phyloP scores from a whole-genome alignment of 768 basidiomycete genomes.

The Tulasnella sp. region DNA sequence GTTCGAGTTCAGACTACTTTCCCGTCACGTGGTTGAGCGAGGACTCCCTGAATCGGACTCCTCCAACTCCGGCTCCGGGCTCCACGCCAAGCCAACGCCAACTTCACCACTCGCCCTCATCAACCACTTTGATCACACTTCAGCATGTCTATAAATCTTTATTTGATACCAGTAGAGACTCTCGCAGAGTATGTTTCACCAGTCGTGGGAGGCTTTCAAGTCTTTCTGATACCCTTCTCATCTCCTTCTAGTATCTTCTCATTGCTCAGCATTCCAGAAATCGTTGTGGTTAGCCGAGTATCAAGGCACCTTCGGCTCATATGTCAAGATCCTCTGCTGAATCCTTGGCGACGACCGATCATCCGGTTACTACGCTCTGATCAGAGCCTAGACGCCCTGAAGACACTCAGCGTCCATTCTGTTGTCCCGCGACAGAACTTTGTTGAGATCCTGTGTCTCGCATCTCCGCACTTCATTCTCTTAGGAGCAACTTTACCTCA shows the following conservation, averaged over 20 bases:
- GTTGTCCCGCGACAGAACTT: constrained; percentile 69
- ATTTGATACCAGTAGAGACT: constrained; percentile 7
- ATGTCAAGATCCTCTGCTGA: constrained; percentile 44
- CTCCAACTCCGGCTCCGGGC: neutral
- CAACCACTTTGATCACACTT: neutral
- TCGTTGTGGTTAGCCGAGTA: constrained; percentile 48
- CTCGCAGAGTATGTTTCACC: neutral
- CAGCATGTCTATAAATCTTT: neutral
- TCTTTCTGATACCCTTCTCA: constrained; percentile 56
- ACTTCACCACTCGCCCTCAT: neutral
- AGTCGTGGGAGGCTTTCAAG: constrained; percentile 38
- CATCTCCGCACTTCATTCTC: constrained; percentile 49
- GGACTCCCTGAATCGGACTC: too few relatives aligned
- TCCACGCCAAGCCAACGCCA: neutral
- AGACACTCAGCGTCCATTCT: constrained; percentile 49
- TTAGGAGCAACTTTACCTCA: constrained; percentile 62
- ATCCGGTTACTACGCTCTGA: constrained; percentile 37
- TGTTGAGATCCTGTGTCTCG: constrained; percentile 63
- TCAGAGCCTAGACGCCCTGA: constrained; percentile 31
- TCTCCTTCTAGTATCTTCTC: constrained; percentile 36
- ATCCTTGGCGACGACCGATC: constrained; percentile 69
- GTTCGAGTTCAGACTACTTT: too few relatives aligned
- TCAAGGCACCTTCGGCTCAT: constrained; percentile 49
- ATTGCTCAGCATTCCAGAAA: constrained; percentile 53
- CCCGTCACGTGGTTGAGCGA: too few relatives aligned